A percentile compares a stretch with the other conserved stretches of the same genome.
Conservation (phyloP, 78 protist genomes). For the Capsaspora owczarzaki region DNA sequence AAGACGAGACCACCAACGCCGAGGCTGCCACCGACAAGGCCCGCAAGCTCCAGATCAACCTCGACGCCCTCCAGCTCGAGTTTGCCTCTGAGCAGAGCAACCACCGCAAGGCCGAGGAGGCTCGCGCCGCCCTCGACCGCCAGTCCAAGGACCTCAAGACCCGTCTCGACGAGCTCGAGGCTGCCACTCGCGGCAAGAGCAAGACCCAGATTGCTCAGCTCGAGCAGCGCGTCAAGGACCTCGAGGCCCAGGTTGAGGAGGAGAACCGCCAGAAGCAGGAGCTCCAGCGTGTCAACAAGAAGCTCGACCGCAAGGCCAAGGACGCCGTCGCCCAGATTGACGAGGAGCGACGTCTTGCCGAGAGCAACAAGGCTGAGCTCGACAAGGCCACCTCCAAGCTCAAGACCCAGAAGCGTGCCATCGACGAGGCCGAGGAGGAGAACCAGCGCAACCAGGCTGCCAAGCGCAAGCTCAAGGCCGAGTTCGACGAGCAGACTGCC, state of each 20-base stretch:
- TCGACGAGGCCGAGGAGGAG: slow-evolving; percentile 14
- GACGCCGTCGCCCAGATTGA: not conserved
- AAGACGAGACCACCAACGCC: not conserved
- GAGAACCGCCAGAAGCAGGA: not conserved
- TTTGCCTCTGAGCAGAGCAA: not conserved
- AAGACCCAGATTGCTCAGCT: not conserved
- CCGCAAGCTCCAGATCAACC: not conserved
- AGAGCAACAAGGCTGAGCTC: not conserved
- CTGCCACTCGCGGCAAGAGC: not conserved
- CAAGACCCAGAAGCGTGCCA: not conserved
- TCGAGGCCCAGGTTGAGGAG: slow-evolving; percentile 11
- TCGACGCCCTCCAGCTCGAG: slow-evolving; percentile 20
- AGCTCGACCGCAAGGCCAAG: not conserved
- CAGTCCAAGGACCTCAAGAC: not conserved
- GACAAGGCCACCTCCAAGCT: not conserved
- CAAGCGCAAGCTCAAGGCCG: slow-evolving; percentile 7
- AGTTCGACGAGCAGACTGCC: not conserved
- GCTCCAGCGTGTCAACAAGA: not conserved
- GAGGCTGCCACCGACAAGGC: not conserved
- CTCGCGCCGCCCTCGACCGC: slow-evolving; percentile 8
- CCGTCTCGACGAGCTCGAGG: slow-evolving; percentile 7
- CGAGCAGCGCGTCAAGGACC: slow-evolving; percentile 1
- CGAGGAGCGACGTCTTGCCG: not conserved
- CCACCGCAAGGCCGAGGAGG: slow-evolving; percentile 2
- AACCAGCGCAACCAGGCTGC: not conserved